Base-by-base conservation (phyloP, 305 asterid species). In the Galium porrigens region DNA sequence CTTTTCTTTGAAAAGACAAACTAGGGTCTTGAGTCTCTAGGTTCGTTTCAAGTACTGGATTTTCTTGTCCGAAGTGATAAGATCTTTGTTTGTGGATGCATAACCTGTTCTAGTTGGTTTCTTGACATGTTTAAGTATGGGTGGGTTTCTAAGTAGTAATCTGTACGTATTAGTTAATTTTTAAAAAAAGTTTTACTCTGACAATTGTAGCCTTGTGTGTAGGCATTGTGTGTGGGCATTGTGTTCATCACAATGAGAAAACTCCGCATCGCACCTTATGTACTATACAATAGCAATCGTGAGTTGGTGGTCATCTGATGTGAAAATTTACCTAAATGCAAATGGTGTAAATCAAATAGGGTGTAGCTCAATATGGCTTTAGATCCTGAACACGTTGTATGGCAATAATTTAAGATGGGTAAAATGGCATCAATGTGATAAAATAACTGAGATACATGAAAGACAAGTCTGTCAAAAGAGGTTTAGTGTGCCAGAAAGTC, bases 191-290 rank as follows among this genome's bases (percentile, higher is more conserved):
- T 57, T 27, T 60, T 51, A 22, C 44, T 60, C 4, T 41, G 25
- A 68, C 51, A 18, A 53, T 44, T 58, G 70, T 55, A 42, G 33
- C 34, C 64, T 22, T 27, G 41, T 59, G 44, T 33, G 36, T 39
- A 1, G 66, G 25, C 7, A 5, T 22, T 62, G 4, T 48, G 44
- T 33, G 36, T 39, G 3, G 66, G 25, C 7, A 5, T 22, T 62
- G 4, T 48, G 12, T 48, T 30, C 1, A n/a, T 30, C n/a, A 63
- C 44, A 46, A 1, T 32, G 20, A 41, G 17, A 6, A 52, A 10
- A 62, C 33, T 41, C 66, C 12, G 15, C n/a, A 15, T 25, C 55
- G 25, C 46, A 29, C 18, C 65, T 41, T 39, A 48, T 9, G 64
- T 37, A 39, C 52, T 39, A 30, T 4, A 18, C 34, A 37, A 22